A percentile compares a stretch with the other conserved stretches of the same genome.
Evolutionary conservation across 306 rosid species (phyloP).

Genomic region (Trifolium repens): DNA sequence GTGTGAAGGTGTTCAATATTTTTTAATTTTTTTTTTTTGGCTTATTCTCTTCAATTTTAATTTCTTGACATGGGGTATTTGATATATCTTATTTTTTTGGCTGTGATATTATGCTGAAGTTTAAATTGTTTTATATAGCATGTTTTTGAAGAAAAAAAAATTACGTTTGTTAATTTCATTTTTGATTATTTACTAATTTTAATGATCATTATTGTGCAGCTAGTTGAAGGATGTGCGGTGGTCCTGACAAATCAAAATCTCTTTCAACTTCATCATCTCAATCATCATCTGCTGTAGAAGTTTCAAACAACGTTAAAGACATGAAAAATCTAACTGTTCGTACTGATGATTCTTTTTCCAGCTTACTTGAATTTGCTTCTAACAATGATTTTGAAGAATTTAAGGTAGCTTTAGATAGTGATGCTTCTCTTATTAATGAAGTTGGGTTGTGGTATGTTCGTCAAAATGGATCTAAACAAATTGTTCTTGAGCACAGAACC

Average conservation of each 20-base stretch:
- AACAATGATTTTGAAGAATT: constrained; percentile 78
- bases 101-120: not conserved
- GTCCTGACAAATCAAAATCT: constrained; percentile 66
- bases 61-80: too few species aligned
- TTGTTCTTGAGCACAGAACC: constrained; percentile 73
- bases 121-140: too few species aligned
- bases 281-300: constrained; percentile 49
- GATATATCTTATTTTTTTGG: not conserved
- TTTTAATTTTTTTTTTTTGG: too few species aligned
- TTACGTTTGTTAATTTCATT: not conserved
- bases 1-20: too few species aligned
- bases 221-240: constrained; percentile 73
- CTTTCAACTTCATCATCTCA: constrained; percentile 36
- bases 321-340: constrained; percentile 62
- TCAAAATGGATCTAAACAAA: constrained; percentile 70
- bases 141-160: not conserved
- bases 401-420: constrained; percentile 56
- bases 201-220: constrained; percentile 37
- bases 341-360: constrained; percentile 68
- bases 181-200: constrained; percentile 23
- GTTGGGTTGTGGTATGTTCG: constrained; percentile 81
- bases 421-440: constrained; percentile 56
- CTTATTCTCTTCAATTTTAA: too few species aligned
- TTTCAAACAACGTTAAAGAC: constrained; percentile 52
- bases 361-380: constrained; percentile 76